Evolutionary conservation across 805 yeast species (phyloP).

Genomic region (Saccharomycopsis sp.): DNA sequence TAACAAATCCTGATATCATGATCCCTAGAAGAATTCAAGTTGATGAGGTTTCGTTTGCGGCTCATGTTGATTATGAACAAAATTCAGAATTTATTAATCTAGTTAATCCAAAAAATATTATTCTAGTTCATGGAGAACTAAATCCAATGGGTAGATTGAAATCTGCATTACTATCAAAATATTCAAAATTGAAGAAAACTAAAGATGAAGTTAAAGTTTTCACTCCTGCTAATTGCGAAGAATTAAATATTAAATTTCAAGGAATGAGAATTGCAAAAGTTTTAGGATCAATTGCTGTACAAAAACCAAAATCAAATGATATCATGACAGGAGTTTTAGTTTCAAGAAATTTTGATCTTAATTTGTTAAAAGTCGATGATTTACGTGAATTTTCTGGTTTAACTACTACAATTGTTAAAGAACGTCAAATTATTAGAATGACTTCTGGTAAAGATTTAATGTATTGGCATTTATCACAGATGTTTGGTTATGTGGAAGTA

Average conservation of each 20-base stretch:
- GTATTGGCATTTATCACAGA: constrained; percentile 84
- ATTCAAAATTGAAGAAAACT: constrained; percentile 69
- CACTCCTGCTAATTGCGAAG: constrained; percentile 88
- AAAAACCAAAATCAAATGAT: constrained; percentile 30
- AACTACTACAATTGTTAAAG: constrained; percentile 75
- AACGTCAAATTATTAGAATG: constrained; percentile 67
- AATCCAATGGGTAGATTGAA: constrained; percentile 98
- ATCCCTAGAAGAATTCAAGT: constrained; percentile 81
- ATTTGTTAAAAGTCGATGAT: constrained; percentile 74
- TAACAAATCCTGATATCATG: constrained; percentile 65
- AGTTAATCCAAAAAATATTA: constrained; percentile 75
- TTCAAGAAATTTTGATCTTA: constrained; percentile 82
- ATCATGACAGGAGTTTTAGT: constrained; percentile 76
- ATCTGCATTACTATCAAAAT: constrained; percentile 83
- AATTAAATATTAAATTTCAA: constrained; percentile 62
- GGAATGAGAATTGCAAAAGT: constrained; percentile 80
- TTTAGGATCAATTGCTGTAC: constrained; percentile 45
- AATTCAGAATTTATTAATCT: constrained; percentile 84
- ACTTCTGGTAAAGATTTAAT: constrained; percentile 74
- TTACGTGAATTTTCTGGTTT: constrained; percentile 81
- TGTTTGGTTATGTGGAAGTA: constrained; percentile 81
- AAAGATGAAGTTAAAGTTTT: constrained; percentile 84
- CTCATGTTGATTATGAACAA: constrained; percentile 95
- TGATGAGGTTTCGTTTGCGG: constrained; percentile 97
- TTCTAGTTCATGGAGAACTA: constrained; percentile 93